Percentiles rank a stretch among this genome's conserved stretches.
Evolutionary conservation across 352 stramenopile species (phyloP).

Genomic region (Achlya hypogyna): DNA sequence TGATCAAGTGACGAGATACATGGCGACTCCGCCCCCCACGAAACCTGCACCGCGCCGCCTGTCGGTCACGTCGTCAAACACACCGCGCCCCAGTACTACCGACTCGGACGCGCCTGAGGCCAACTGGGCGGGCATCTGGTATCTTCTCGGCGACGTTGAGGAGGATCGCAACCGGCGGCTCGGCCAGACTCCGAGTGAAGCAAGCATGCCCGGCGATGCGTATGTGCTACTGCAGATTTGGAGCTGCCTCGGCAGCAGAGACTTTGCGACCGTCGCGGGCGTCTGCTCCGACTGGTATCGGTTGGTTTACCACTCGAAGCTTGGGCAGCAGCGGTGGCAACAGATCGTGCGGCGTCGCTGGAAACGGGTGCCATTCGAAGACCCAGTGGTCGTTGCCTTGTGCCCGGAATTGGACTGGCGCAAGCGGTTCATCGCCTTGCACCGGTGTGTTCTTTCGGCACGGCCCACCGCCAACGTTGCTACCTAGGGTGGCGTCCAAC

Average conservation of each 20-base stretch:
- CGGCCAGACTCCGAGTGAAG: background rate
- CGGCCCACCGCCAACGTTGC: background rate
- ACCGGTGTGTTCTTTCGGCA: background rate
- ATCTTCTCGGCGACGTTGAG: conserved; percentile 12
- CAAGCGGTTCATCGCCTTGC: conserved; percentile 14
- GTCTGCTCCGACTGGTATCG: conserved; percentile 19
- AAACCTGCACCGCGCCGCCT: background rate
- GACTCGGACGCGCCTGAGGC: conserved; percentile 4
- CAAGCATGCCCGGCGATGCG: conserved; percentile 9
- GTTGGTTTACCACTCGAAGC: conserved; percentile 17
- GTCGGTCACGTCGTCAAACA: background rate
- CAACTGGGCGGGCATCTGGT: conserved; percentile 18
- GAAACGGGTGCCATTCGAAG: background rate
- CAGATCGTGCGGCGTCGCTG: conserved; percentile 5
- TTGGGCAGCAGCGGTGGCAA: conserved; percentile 16
- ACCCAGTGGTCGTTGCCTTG: background rate
- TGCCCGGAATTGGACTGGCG: conserved; percentile 1
- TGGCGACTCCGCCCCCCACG: background rate
- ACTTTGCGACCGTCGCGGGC: conserved; percentile 15
- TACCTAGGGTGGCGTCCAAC: conserved; percentile 4
- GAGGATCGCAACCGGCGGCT: conserved; percentile 9
- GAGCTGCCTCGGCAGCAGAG: conserved; percentile 13
- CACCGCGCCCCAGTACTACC: background rate
- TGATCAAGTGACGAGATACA: background rate
- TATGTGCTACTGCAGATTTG: conserved; percentile 19